A percentile compares a stretch with the other conserved stretches of the same genome.
phyloP scores from a whole-genome alignment of 495 filamentous ascomycete species.

The Lineolata rhizophorae region DNA sequence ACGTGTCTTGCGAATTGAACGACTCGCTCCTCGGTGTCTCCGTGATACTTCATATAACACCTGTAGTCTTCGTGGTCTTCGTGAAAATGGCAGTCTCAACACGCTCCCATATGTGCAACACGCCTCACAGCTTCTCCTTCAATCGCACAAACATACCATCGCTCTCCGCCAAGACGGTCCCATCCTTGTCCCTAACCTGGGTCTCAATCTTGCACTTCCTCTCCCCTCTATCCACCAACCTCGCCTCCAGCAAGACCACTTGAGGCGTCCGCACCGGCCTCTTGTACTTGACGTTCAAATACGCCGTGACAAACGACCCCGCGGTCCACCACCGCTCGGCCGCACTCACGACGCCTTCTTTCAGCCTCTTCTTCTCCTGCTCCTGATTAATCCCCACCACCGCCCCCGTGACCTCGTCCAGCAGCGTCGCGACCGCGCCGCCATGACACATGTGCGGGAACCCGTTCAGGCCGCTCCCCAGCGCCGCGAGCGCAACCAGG shows the following conservation, averaged over 20 bases:
- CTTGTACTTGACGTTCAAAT: constrained; percentile 32
- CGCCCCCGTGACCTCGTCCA: constrained; percentile 34
- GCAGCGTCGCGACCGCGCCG: constrained; percentile 33
- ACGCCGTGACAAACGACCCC: constrained; percentile 38
- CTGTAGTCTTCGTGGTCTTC: too few species aligned
- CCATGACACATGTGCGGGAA: constrained; percentile 35
- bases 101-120: too few species aligned
- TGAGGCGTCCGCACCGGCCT: constrained; percentile 29
- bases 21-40: too few species aligned
- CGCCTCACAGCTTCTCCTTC: too few species aligned
- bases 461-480: constrained; percentile 35
- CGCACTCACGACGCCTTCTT: constrained; percentile 2
- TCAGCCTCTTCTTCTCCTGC: constrained; percentile 5
- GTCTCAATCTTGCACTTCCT: too few species aligned
- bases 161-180: too few species aligned
- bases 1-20: too few species aligned
- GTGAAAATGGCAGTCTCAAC: too few species aligned
- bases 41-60: too few species aligned
- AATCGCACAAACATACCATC: too few species aligned
- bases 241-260: not conserved
- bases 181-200: too few species aligned
- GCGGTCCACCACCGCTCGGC: too few species aligned
- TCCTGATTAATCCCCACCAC: constrained; percentile 25
- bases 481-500: constrained; percentile 24
- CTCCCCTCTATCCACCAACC: not conserved